Base-by-base conservation (phyloP, 176 grass and related monocot genomes). In the Aegilops umbellulata region DNA sequence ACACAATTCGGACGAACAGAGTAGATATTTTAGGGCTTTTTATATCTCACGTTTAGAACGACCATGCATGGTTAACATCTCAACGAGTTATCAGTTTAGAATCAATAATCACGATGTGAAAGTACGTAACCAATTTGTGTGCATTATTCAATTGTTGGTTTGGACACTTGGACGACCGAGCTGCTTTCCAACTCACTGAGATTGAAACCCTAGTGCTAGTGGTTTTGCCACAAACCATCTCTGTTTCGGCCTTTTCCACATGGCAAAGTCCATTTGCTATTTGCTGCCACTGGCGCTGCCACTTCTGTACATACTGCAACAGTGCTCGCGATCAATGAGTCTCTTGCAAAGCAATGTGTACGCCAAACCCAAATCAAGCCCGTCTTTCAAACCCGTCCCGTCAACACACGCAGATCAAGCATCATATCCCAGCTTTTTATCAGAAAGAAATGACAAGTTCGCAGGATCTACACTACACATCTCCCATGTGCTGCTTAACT, bases 191-290 rank as follows among this genome's bases (percentile, higher is more conserved):
- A 23, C 42, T 87, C 74, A 58, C 30, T 14, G 24, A 75, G 80
- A 79, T 79, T 30, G 89, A 66, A 84, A 61, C 58, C 60, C 63
- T 17, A 19, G 49, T 53, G 49, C 6, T 85, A 91, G 81, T 91
- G 89, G 68, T 44, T 75, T 84, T 63, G 76, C 49, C 85, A 87
- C 85, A 49, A 61, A 76, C 30, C 35, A 47, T 25, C 23, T 38
- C 42, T 20, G 15, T 76, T 76, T 76, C 72, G 15, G 14, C 19
- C 41, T 55, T 82, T 89, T 42, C 23, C 22, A 47, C 75, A 91
- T 11, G 72, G 25, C 42, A 20, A 51, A 51, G 61, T 63, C 69
- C 60, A 60, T 39, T 77, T 69, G 46, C 72, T 19, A 80, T 76
- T 53, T 32, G 74, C 74, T 41, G n/a, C n/a, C n/a, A 19, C 53